These are phyloP conservation scores for Debaryomycetaceae sp. DNA, from an alignment of 1,139 yeast genomes.

Conservation along the genomic window DNA sequence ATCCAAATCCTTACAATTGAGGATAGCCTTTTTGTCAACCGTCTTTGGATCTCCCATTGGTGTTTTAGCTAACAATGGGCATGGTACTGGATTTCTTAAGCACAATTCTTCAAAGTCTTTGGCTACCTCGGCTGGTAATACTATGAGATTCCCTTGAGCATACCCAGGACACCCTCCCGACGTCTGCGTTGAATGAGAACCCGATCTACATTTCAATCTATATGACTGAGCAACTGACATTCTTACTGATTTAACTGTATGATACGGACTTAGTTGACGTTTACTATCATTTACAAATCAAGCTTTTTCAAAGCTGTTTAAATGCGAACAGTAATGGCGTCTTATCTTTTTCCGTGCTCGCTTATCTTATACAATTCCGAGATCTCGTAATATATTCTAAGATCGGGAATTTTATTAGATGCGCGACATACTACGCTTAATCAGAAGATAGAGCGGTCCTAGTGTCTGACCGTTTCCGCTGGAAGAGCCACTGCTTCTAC, in stretches of 20 bases:
- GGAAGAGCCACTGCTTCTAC: too few species aligned
- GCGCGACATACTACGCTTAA: too few species aligned
- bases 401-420: too few species aligned
- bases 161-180: constrained; percentile 25
- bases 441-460: too few species aligned
- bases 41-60: constrained; percentile 14
- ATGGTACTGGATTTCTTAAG: constrained; percentile 28
- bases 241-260: neutral
- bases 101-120: constrained; percentile 26
- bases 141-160: constrained; percentile 29
- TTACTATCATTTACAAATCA: too few species aligned
- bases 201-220: constrained; percentile 10
- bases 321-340: too few species aligned
- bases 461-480: too few species aligned
- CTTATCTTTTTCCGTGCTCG: too few species aligned
- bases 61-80: constrained; percentile 25
- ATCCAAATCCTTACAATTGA: constrained; percentile 17
- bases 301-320: too few species aligned
- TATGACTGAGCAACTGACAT: constrained; percentile 8
- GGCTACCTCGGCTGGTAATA: constrained; percentile 21
- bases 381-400: too few species aligned
- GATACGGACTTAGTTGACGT: too few species aligned
- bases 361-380: too few species aligned
- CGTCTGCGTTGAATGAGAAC: constrained; percentile 14
- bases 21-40: constrained; percentile 12